Base-by-base conservation (phyloP, 2,329 filamentous ascomycete genomes). In the Verticillium tricorpus region DNA sequence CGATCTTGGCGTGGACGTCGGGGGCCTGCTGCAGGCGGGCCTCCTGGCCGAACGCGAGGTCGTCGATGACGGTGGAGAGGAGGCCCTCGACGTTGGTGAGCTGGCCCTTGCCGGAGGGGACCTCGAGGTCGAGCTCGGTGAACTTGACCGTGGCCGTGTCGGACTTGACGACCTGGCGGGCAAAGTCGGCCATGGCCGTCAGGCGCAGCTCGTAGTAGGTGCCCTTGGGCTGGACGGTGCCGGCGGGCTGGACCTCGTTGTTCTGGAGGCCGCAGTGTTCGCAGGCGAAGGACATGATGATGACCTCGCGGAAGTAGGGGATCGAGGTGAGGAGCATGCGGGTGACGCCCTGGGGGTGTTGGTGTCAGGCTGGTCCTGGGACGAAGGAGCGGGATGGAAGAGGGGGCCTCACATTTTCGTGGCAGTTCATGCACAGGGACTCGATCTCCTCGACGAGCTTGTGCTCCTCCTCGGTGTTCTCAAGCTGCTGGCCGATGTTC, bases 251-350 rank as follows among this genome's bases (percentile, higher is more conserved):
- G 69, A 99, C 90, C 70, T 97, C 94, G 75, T 93, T 93, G 80
- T 98, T 97, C 67, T 90, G 87, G 77, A 94, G 89, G 72, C 88
- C 82, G 80, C 95, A 99, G 77, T 97, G 87, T 6, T 92, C 88
- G 81, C 95, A 99, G 67, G 86, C 85, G 77, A 99, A 99, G 65
- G 94, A 98, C 89, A 97, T 97, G 76, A 99, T 86, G 70, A 99
- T 92, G 66, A 99, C 89, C 76, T 99, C 94, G 79, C 93, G 92
- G 82, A 99, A 99, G 83, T 92, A 98, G 17, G 95, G 95, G 61
- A 99, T 97, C 67, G 88, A 87, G 17, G 96, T 96, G 60, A 99
- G 87, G 54, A 99, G 87, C 25, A 99, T 85, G 63, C 89, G 86
- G 15, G 95, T 99, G 1, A 81, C 85, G 70, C 95, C 95, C 91